Conservation (phyloP, 2,329 filamentous ascomycete species). For the Neospermospora avenae region DNA sequence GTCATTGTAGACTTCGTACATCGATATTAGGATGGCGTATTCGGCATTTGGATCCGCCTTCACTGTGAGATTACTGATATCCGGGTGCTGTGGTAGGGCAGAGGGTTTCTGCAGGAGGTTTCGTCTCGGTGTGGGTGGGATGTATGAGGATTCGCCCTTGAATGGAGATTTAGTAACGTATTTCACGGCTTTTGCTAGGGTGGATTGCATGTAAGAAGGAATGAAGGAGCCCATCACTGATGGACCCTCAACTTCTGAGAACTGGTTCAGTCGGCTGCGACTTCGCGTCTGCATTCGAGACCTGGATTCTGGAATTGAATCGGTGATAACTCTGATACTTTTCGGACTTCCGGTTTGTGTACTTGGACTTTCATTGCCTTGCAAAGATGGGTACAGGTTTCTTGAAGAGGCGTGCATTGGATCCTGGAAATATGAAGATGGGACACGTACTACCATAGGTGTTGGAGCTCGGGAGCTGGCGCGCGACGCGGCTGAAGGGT, state of each 20-base stretch:
- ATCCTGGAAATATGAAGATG: conserved; percentile 19
- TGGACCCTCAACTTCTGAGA: background rate
- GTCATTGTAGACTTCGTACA: conserved; percentile 99
- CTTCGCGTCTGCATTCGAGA: background rate
- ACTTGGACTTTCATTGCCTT: conserved; percentile 11
- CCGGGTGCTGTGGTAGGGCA: conserved; percentile 69
- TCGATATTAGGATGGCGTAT: conserved; percentile 86
- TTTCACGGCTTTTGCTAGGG: conserved; percentile 32
- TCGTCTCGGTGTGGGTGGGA: conserved; percentile 54
- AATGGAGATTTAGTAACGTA: conserved; percentile 37
- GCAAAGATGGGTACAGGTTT: conserved; percentile 26
- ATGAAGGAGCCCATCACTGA: conserved; percentile 1
- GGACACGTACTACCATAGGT: conserved; percentile 61
- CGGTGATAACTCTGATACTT: conserved; percentile 27
- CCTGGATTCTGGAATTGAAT: background rate
- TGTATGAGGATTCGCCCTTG: conserved; percentile 50
- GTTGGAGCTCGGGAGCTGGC: conserved; percentile 64
- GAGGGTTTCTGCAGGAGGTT: conserved; percentile 66
- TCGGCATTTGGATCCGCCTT: conserved; percentile 67
- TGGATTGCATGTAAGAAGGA: conserved; percentile 28
- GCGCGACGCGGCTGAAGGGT: conserved; percentile 54
- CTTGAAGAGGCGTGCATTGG: conserved; percentile 17
- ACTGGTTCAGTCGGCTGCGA: conserved; percentile 10
- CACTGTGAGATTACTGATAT: conserved; percentile 68
- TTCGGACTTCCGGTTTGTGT: conserved; percentile 29